Evolutionary conservation across 352 stramenopile genomes (phyloP), one percentile per base, ranked within the genome.

Genomic region (Phytophthora pini): DNA sequence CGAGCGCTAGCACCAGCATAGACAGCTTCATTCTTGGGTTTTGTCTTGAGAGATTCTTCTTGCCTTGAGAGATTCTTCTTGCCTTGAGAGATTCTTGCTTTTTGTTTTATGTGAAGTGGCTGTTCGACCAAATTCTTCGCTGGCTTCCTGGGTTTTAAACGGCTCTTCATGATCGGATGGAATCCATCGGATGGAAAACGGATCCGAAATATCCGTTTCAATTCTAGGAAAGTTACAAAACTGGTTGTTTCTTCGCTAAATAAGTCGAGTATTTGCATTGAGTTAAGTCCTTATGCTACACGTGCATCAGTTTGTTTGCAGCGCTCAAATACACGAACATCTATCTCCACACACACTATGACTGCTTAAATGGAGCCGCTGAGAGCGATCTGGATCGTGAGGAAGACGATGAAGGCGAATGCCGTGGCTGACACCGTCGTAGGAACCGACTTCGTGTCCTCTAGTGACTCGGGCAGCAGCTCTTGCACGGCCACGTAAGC

Each of bases 401-500:
- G 70, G 69, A 94, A 93, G 31, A 90, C 81, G 61, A 93, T 89
- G 41, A 92, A 93, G 3, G 87, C 84, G 10, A 92, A 69, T 20
- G 85, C 76, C 12, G 85, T 91, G 39, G 80, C 83, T 32, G 84
- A 87, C 11, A 84, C 72, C 0, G 87, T 94, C 22, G 84, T 87
- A 1, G 74, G 65, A 12, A 93, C 47, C 8, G 84, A 93, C 58
- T 94, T 92, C 22, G 87, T 94, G 76, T 94, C 87, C 72, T 94
- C 87, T 7, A 94, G 70, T 24, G 87, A 94, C 52, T 94, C 87
- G 9, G 87, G 87, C 36, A 93, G 61, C 36, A 97, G 54, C 50
- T 97, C 87, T 44, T 90, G 78, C 46, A 98, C 80, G 4, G 96
- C 97, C 22, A 99, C 97, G 75, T 94, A 99, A 36, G 88, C 92